Evolutionary conservation across 768 basidiomycete genomes (phyloP).

Genomic region (Suillus subluteus): DNA sequence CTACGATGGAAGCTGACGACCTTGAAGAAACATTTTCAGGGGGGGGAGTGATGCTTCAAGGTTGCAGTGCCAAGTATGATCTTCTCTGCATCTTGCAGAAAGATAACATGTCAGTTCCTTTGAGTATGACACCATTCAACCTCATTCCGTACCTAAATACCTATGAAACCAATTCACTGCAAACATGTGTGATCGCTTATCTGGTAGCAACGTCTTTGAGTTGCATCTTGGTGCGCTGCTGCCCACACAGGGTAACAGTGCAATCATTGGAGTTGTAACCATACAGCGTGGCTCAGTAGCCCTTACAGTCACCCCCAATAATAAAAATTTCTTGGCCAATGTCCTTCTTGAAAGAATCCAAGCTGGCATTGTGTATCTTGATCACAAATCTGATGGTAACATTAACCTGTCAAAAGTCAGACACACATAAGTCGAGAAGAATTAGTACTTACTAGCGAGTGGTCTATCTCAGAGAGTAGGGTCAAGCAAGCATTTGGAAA

Average conservation of each 20-base stretch:
- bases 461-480: background rate
- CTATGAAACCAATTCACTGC: background rate
- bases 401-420: background rate
- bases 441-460: background rate
- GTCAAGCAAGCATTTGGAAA: background rate
- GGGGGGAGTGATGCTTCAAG: background rate
- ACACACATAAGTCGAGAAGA: background rate
- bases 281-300: background rate
- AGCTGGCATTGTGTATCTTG: background rate
- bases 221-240: background rate
- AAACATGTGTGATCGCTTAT: background rate
- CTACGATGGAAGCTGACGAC: background rate
- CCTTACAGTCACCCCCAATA: background rate
- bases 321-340: background rate
- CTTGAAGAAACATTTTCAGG: background rate
- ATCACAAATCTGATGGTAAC: background rate
- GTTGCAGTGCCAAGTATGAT: background rate
- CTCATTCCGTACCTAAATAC: background rate
- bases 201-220: background rate
- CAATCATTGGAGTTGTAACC: background rate
- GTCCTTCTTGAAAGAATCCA: too few species aligned
- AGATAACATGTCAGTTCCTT: background rate
- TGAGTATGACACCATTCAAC: background rate
- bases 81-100: background rate
- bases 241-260: background rate